A percentile compares a stretch with the other conserved stretches of the same genome.
Conservation (phyloP, 352 stramenopile genomes). For the Pythium vanterpoolii region DNA sequence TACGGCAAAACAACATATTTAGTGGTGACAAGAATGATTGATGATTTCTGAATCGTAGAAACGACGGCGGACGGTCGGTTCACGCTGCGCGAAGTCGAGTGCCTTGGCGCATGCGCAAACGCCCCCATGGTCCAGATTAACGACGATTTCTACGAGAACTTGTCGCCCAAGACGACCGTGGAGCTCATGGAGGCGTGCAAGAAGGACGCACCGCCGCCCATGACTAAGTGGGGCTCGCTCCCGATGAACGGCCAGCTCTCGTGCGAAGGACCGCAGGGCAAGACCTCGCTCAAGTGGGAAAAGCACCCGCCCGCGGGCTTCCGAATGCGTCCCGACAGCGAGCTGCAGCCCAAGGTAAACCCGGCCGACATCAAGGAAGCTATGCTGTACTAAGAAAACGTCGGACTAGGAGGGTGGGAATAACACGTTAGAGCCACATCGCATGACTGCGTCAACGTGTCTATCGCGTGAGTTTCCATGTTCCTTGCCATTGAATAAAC, state of each 20-base stretch:
- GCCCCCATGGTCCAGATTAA: constrained; percentile 99
- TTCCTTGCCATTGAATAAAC: constrained; percentile 22
- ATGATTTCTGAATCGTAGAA: constrained; percentile 33
- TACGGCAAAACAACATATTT: not conserved
- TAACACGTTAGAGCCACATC: no score
- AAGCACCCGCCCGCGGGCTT: constrained; percentile 82
- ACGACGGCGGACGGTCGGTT: constrained; percentile 78
- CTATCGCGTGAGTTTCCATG: no score
- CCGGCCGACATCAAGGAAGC: constrained; percentile 90
- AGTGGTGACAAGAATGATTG: not conserved
- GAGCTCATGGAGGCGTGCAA: constrained; percentile 97
- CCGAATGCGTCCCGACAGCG: constrained; percentile 89
- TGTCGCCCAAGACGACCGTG: constrained; percentile 97
- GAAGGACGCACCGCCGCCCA: constrained; percentile 86
- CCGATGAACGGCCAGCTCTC: constrained; percentile 99
- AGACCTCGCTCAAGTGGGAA: constrained; percentile 91
- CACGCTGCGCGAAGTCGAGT: constrained; percentile 99
- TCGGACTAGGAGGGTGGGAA: not conserved
- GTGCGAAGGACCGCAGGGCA: constrained; percentile 96
- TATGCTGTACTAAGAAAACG: constrained; percentile 74
- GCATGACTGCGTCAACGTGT: no score
- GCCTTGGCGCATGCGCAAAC: constrained; percentile 98
- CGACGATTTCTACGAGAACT: constrained; percentile 98
- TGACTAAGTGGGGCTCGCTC: constrained; percentile 98
- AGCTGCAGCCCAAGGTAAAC: constrained; percentile 93